Percentiles rank a stretch among this genome's conserved stretches.
Evolutionary conservation across 345 rosid species (phyloP).

Genomic region (Mercurialis annua): DNA sequence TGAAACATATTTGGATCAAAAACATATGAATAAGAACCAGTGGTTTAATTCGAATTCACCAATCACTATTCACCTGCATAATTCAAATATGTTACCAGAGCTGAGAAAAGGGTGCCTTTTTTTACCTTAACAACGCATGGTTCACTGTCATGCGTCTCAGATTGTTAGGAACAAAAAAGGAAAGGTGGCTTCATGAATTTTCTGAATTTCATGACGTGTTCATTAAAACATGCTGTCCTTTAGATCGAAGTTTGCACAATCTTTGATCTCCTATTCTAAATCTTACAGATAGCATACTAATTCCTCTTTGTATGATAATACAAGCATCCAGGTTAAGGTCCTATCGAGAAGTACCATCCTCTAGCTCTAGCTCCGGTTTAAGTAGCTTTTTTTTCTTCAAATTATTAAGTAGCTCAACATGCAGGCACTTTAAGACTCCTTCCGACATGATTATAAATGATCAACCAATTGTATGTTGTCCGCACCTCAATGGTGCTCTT

Average conservation of each 20-base stretch:
- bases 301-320: not conserved
- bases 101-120: not conserved
- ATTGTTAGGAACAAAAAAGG: not conserved
- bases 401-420: not conserved
- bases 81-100: too few relatives aligned
- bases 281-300: not conserved
- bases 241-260: not conserved
- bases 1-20: not conserved
- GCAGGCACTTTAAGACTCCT: too few relatives aligned
- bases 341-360: not conserved
- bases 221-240: too few relatives aligned
- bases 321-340: not conserved
- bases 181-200: not conserved
- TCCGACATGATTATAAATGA: not conserved
- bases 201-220: not conserved
- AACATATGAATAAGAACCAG: not conserved
- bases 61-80: not conserved
- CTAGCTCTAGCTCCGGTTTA: not conserved
- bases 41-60: not conserved
- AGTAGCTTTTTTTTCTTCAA: not conserved
- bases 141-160: not conserved
- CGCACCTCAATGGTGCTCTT: too few relatives aligned
- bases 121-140: not conserved
- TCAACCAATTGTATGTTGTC: not conserved
- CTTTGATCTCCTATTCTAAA: not conserved